These are phyloP conservation scores for Plenodomus lindquistii DNA, from an alignment of 2,329 filamentous ascomycete species.

Conservation along the genomic window DNA sequence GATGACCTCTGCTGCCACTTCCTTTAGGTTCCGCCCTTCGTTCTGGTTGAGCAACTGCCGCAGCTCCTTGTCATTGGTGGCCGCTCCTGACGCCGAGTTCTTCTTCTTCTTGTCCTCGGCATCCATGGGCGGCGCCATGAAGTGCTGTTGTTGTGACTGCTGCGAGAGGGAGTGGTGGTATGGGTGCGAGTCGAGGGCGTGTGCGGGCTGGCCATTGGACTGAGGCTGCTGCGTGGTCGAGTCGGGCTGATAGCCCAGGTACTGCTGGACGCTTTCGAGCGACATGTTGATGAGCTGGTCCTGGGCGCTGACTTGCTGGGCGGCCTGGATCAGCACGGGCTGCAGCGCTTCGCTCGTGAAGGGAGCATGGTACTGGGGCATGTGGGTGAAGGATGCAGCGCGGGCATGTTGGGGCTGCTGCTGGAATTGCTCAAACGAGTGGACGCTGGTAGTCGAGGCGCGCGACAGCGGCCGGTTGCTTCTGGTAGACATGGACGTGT, in stretches of 20 bases:
- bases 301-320: conserved; percentile 42
- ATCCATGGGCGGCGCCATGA: conserved; percentile 33
- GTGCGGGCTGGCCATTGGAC: conserved; percentile 24
- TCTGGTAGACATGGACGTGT: conserved; percentile 49
- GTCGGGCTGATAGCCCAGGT: conserved; percentile 34
- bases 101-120: conserved; percentile 57
- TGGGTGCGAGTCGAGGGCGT: conserved; percentile 34
- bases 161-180: conserved; percentile 33
- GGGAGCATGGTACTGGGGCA: conserved; percentile 32
- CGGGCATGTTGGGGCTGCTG: conserved; percentile 23
- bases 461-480: conserved; percentile 52
- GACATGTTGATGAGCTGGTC: conserved; percentile 35
- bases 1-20: conserved; percentile 75
- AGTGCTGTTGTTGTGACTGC: conserved; percentile 29
- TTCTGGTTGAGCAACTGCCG: conserved; percentile 74
- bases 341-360: conserved; percentile 37
- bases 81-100: conserved; percentile 67
- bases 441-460: conserved; percentile 54
- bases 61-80: conserved; percentile 81
- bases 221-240: conserved; percentile 18
- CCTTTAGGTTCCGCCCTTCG: conserved; percentile 67
- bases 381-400: conserved; percentile 17
- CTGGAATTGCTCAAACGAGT: conserved; percentile 44
- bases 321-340: conserved; percentile 40
- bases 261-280: conserved; percentile 40